phyloP scores from a whole-genome alignment of 768 basidiomycete genomes.

The Xerocomus potaroensis region DNA sequence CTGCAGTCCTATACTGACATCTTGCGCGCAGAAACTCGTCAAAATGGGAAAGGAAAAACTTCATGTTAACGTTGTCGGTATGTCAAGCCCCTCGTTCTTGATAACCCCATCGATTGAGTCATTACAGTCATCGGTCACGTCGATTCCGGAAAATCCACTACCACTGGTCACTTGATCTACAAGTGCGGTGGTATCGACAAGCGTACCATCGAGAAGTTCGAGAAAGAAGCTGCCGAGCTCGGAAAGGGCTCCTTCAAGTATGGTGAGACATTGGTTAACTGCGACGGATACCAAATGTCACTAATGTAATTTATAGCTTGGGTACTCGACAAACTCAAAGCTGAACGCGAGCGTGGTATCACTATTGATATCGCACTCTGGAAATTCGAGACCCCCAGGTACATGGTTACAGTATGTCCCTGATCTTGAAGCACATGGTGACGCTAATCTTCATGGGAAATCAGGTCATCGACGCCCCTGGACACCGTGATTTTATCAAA shows the following conservation, averaged over 20 bases:
- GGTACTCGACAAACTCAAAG: constrained; percentile 99
- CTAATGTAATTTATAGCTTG: constrained; percentile 61
- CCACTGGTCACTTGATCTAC: constrained; percentile 99
- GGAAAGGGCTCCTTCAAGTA: constrained; percentile 99
- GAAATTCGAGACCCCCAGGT: constrained; percentile 99
- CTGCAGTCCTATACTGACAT: constrained; percentile 12
- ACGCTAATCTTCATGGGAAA: constrained; percentile 7
- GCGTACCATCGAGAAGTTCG: constrained; percentile 99
- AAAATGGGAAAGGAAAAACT: constrained; percentile 96
- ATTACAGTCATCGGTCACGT: constrained; percentile 91
- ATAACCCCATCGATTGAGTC: constrained; percentile 23
- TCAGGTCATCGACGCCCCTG: constrained; percentile 98
- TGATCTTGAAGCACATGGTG: not conserved
- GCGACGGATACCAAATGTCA: constrained; percentile 11
- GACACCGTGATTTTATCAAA: constrained; percentile 99
- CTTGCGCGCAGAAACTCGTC: constrained; percentile 41
- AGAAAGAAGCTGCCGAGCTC: constrained; percentile 99
- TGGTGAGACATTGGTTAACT: constrained; percentile 50
- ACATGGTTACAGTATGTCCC: constrained; percentile 76
- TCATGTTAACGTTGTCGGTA: constrained; percentile 98
- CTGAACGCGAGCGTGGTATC: constrained; percentile 99
- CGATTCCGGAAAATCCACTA: constrained; percentile 99
- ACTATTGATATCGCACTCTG: constrained; percentile 99
- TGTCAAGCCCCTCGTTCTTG: constrained; percentile 32
- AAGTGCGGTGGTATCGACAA: constrained; percentile 99